Base-by-base conservation (phyloP, 2,329 filamentous ascomycete genomes). In the Alternaria novae-zelandiae region DNA sequence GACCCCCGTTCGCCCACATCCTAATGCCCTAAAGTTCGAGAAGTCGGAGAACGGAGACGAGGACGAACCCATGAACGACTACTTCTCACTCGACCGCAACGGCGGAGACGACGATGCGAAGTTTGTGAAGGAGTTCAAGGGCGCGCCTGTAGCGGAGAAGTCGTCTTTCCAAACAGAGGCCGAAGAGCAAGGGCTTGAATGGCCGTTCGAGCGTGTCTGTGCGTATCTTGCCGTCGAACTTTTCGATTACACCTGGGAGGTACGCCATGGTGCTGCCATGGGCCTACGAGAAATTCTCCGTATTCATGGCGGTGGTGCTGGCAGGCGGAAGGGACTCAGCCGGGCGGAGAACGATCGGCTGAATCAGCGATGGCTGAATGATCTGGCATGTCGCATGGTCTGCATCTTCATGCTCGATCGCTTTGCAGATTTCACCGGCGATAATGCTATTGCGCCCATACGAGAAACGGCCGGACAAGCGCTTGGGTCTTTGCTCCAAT, bases 351-450 rank as follows among this genome's bases (percentile, higher is more conserved):
- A 99, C 75, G 88, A 97, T 73, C 77, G 81, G 2, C 84, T 92
- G 47, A 99, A 98, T 73, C 88, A 90, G 65, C 87, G 85, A 76
- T 99, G 94, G 94, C 87, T 99, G 20, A 92, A 98, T 75, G 95
- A 99, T 75, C 86, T 99, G 55, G 93, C 94, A n/a, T 97, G 94
- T 74, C 91, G 96, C 25, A 87, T 99, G 53, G 95, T 94, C 79
- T 97, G 93, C 77, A 94, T 99, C 56, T 90, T 99, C 73, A 97
- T 99, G 90, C 89, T 99, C 15, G 96, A 99, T 81, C 90, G 94
- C 57, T 99, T 99, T 76, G 96, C 94, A 60, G 96, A 99, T 77
- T 99, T 97, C 82, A 96, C 96, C 63, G 97, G 94, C 6, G 96
- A 99, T 79, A 99, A 93, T 57, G 97, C 96, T 1, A 94, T 99